Evolutionary conservation across 768 basidiomycete genomes (phyloP).

Genomic region (Rhodocollybia butyracea): DNA sequence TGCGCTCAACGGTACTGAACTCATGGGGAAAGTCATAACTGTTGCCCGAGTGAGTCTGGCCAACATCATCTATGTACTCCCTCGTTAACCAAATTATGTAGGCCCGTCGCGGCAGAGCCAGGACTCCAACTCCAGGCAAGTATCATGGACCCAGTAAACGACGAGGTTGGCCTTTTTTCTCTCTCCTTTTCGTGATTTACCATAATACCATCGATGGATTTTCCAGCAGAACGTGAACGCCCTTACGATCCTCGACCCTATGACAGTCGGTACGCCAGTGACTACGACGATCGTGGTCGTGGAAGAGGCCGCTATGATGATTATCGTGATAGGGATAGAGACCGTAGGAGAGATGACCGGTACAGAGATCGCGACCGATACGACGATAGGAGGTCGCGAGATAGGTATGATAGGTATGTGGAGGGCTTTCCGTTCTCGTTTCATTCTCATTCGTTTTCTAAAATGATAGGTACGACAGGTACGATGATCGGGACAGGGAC

Average conservation of each 20-base stretch:
- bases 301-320: slow-evolving; percentile 20
- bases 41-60: slow-evolving; percentile 75
- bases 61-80: background rate
- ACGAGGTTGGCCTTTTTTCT: slow-evolving; percentile 37
- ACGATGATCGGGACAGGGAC: background rate
- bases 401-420: background rate
- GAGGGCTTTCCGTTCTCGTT: no score
- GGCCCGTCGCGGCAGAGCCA: slow-evolving; percentile 87
- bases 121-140: slow-evolving; percentile 90
- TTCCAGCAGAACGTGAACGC: slow-evolving; percentile 56
- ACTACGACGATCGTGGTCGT: slow-evolving; percentile 21
- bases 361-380: slow-evolving; percentile 6
- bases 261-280: slow-evolving; percentile 41
- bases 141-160: slow-evolving; percentile 95
- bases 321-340: slow-evolving; percentile 15
- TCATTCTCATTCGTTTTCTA: no score
- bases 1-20: slow-evolving; percentile 75
- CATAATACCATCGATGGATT: background rate
- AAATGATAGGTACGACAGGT: no score
- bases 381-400: background rate
- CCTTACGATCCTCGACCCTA: slow-evolving; percentile 92
- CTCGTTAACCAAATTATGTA: background rate
- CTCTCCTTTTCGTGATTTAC: background rate
- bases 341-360: slow-evolving; percentile 22
- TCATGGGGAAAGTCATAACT: slow-evolving; percentile 83